Conservation (phyloP, 768 basidiomycete genomes). For the Leucosporidium creatinivorum region DNA sequence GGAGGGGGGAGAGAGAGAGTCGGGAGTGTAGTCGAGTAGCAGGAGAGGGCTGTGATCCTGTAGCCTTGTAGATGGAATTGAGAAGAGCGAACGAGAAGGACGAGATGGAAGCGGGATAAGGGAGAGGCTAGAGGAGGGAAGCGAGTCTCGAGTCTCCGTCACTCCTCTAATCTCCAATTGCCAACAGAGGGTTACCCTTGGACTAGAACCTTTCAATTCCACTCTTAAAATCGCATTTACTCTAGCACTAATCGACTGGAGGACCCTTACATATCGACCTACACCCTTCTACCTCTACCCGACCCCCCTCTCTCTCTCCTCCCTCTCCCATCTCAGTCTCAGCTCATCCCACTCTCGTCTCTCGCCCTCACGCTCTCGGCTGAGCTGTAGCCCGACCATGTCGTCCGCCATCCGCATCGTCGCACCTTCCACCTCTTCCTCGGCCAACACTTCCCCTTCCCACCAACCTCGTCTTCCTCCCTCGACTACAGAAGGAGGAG, state of each 20-base stretch:
- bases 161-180: not conserved
- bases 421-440: not conserved
- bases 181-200: not conserved
- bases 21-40: not conserved
- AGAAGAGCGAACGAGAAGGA: not conserved
- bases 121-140: not conserved
- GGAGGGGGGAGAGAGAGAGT: not conserved
- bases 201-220: no score
- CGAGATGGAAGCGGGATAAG: not conserved
- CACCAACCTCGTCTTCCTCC: not conserved
- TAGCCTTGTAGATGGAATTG: not conserved
- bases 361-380: not conserved
- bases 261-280: no score
- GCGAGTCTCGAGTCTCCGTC: no score
- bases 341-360: not conserved
- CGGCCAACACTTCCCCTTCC: not conserved
- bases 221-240: no score
- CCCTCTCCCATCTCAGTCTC: not conserved
- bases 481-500: not conserved
- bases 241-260: no score
- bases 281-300: no score
- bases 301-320: not conserved
- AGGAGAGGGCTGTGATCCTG: not conserved
- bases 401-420: constrained; percentile 21
- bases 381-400: not conserved